Base-by-base conservation (phyloP, 129 eudicot species). In the Deinandra increscens region DNA sequence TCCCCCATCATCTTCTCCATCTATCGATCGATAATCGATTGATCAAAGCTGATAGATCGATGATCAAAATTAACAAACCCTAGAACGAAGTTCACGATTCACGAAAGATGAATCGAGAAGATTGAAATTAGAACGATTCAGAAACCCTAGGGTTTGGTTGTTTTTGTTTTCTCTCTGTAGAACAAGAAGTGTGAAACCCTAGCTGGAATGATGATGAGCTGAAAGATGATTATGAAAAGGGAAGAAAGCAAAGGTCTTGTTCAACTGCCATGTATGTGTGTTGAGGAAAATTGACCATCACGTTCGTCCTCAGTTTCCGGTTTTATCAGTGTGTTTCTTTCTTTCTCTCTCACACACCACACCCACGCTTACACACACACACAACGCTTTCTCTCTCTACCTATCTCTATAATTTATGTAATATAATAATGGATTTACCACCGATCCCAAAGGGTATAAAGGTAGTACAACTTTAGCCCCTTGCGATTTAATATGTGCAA, bases 211-310 rank as follows among this genome's bases (percentile, higher is more conserved):
- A 31, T 41, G 53, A 36, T 4, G 39, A 75, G 73, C 50, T 54
- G 58, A 8, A 64, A 23, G 66, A 74, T 36, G 60, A 55, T 1
- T n/a, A 45, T 17, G 75, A 43, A 46, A 20, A 68, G 6, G 56
- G 14, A 49, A 68, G 75, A 61, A 61, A 54, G 44, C 49, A 61
- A 62, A 61, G 44, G 46, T 71, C 59, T 60, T 13, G 62, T 46
- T 49, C 4, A 49, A 50, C 29, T 72, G 68, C 11, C 48, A 60
- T 62, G 72, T 46, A 33, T 66, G 5, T 33, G 65, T 53, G 73
- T 68, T 69, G 76, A 69, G 80, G 81, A 26, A 78, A 79, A 70
- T 82, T 82, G 81, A 82, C 87, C 79, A 75, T 82, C 87, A 79
- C 81, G 69, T 71, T 74, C 83, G 54, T 22, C 56, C 7, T 55